phyloP scores from a whole-genome alignment of 2,329 filamentous ascomycete genomes.

The Colletotrichum abscissum region DNA sequence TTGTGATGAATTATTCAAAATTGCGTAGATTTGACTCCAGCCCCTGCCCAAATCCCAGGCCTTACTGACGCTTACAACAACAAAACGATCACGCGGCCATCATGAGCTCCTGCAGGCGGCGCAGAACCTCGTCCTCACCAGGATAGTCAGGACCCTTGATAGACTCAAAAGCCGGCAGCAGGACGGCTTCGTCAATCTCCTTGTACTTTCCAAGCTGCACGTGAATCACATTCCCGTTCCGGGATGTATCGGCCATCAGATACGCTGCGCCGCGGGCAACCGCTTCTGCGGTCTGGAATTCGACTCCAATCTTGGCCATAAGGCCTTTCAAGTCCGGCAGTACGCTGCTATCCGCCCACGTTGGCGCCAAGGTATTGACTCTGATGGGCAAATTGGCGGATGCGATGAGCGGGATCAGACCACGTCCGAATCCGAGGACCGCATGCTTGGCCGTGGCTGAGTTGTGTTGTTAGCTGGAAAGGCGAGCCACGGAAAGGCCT shows the following conservation, averaged over 20 bases:
- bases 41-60: background rate
- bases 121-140: constrained; percentile 49
- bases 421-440: constrained; percentile 63
- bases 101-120: constrained; percentile 25
- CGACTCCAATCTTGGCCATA: constrained; percentile 51
- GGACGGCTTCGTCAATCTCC: constrained; percentile 63
- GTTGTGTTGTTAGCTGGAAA: background rate
- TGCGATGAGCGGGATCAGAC: constrained; percentile 52
- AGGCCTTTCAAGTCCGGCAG: constrained; percentile 50
- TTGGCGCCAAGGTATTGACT: constrained; percentile 55
- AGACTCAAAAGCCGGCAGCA: constrained; percentile 46
- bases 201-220: constrained; percentile 58
- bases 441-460: constrained; percentile 64
- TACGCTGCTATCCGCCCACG: constrained; percentile 47
- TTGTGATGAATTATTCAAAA: background rate
- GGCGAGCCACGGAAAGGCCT: background rate
- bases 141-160: constrained; percentile 47
- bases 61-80: background rate
- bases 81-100: background rate
- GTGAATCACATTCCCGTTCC: constrained; percentile 65
- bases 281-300: constrained; percentile 55
- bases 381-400: constrained; percentile 57
- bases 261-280: constrained; percentile 61
- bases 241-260: constrained; percentile 59
- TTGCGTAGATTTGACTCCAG: background rate